These are phyloP conservation scores for Emergomyces pasteurianus DNA, from an alignment of 2,329 filamentous ascomycete species.

Conservation along the genomic window DNA sequence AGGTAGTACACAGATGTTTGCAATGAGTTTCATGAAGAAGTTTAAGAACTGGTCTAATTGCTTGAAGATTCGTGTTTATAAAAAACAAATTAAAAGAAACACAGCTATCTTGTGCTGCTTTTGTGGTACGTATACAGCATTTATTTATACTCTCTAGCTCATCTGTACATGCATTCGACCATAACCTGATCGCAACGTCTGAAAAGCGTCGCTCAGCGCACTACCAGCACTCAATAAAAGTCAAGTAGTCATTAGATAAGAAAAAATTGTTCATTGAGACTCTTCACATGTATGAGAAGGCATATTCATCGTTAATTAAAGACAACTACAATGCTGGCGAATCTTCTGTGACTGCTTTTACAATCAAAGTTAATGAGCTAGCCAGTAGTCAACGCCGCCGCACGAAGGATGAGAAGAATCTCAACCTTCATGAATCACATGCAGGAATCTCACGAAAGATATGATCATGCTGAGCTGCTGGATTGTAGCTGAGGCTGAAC, in stretches of 20 bases:
- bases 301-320: not conserved
- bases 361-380: not conserved
- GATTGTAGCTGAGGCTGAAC: slow-evolving; percentile 1
- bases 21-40: not conserved
- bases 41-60: not conserved
- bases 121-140: not conserved
- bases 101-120: not conserved
- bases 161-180: slow-evolving; percentile 26
- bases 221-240: slow-evolving; percentile 3
- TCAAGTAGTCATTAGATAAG: not conserved
- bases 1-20: slow-evolving; percentile 18
- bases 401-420: not conserved
- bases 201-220: not conserved
- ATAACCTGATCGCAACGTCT: not conserved
- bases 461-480: slow-evolving; percentile 3
- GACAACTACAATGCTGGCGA: not conserved
- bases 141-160: not conserved
- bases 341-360: not conserved
- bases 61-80: slow-evolving; percentile 18
- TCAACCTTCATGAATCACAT: slow-evolving; percentile 1
- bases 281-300: not conserved
- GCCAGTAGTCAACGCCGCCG: not conserved
- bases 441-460: slow-evolving; percentile 2
- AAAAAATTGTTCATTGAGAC: not conserved
- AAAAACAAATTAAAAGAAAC: too few relatives aligned